These are phyloP conservation scores for Suhomyces bokatorum DNA, from an alignment of 1,139 yeast species.

Conservation along the genomic window DNA sequence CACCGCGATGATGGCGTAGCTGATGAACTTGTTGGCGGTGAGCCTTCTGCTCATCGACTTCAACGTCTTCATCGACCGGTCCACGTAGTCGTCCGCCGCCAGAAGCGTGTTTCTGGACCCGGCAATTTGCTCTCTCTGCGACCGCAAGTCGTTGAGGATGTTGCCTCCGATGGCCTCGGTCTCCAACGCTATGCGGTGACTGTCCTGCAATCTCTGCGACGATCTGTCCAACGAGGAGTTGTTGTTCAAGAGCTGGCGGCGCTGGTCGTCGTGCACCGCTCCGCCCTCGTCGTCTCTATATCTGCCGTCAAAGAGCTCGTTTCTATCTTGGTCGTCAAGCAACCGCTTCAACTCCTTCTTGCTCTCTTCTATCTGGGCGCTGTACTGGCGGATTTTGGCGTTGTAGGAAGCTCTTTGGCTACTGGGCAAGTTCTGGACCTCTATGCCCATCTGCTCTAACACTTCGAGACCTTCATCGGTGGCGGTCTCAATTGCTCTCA, in stretches of 20 bases:
- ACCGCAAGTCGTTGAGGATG: constrained; percentile 81
- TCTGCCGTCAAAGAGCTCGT: constrained; percentile 65
- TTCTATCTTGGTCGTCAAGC: constrained; percentile 64
- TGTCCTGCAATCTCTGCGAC: constrained; percentile 79
- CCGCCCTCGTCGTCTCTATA: constrained; percentile 29
- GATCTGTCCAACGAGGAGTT: constrained; percentile 82
- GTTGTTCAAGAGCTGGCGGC: constrained; percentile 77
- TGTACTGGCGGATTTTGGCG: constrained; percentile 68
- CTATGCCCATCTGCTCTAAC: constrained; percentile 77
- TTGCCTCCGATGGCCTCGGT: constrained; percentile 92
- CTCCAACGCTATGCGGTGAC: constrained; percentile 88
- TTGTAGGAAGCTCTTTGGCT: constrained; percentile 67
- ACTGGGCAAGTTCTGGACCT: constrained; percentile 78
- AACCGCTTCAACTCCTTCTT: constrained; percentile 53
- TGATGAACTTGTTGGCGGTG: constrained; percentile 92
- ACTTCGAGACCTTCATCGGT: constrained; percentile 79
- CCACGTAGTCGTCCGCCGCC: constrained; percentile 93
- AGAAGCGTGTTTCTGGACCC: constrained; percentile 81
- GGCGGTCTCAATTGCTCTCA: constrained; percentile 64
- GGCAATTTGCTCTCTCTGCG: constrained; percentile 89
- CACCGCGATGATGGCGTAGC: constrained; percentile 93
- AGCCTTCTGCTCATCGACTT: constrained; percentile 91
- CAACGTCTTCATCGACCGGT: constrained; percentile 81
- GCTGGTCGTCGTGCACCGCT: constrained; percentile 61
- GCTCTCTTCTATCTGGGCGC: constrained; percentile 57